Base-by-base conservation (phyloP, 257 asterid species). In the Handroanthus guayacan region DNA sequence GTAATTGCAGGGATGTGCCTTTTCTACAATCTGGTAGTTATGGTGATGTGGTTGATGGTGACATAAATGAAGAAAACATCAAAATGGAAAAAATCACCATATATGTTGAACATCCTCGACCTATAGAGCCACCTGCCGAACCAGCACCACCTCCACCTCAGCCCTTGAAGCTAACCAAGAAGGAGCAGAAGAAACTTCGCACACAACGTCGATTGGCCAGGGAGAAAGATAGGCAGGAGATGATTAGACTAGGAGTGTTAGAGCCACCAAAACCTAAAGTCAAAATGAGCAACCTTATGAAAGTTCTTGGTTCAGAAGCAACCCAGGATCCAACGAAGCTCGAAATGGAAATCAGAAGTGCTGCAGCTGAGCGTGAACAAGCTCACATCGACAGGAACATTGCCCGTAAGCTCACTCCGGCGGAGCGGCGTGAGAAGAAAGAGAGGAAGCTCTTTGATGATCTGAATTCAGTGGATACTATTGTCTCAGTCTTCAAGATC, bases 351-450 rank as follows among this genome's bases (percentile, higher is more conserved):
- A 86, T 93, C 47, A 84, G 93, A 86, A 95, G 93, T 34, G 99
- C 99, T 62, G 99, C 99, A 41, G 97, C 97, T 6, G 98, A 95
- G 83, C 97, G 99, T 3, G 98, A 95, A 82, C 97, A 90, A 80
- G 99, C 99, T 64, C 99, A 95, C 79, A 84, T 87, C 1, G 99
- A 95, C 79, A 79, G 99, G 72, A 95, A 95, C 62, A 80, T 84
- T 36, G 97, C 97, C 25, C 97, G 98, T 50, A 95, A 90, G 87
- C 98, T 95, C 70, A 95, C 99, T 52, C 98, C 99, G 17, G 90
- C 91, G 1, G 99, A 93, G 83, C 95, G 97, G 18, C 96, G 97
- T 39, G 97, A 89, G 71, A 95, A 95, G 93, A 93, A 95, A 84
- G 97, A 87, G 85, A 87, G 93, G 52, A 93, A 88, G 77, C 92